These are phyloP conservation scores for Babesia caballi DNA, from an alignment of 169 alveolate genomes.

Conservation along the genomic window DNA sequence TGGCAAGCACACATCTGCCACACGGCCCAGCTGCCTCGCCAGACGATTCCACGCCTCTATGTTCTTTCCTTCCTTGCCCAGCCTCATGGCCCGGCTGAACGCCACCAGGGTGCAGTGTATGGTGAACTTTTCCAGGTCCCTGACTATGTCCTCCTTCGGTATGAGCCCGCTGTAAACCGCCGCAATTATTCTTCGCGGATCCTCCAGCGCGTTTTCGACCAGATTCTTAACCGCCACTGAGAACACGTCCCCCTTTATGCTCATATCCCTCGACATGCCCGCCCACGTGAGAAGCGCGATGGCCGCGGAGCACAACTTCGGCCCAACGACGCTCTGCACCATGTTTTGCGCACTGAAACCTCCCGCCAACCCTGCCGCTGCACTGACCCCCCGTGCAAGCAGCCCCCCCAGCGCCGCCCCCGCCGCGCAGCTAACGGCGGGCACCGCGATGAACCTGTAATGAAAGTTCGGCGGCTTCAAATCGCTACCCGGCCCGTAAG, in stretches of 20 bases:
- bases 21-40: conserved; percentile 17
- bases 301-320: conserved; percentile 9
- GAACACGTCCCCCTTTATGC: conserved; percentile 21
- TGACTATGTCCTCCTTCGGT: conserved; percentile 7
- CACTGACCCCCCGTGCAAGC: not conserved
- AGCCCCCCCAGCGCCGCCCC: conserved; percentile 27
- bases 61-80: not conserved
- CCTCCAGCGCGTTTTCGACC: conserved; percentile 8
- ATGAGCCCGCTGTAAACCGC: conserved; percentile 28
- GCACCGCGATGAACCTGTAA: conserved; percentile 10
- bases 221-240: conserved; percentile 14
- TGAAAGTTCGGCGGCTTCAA: conserved; percentile 7
- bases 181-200: not conserved
- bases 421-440: conserved; percentile 26
- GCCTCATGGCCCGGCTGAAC: conserved; percentile 10
- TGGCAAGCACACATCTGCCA: conserved; percentile 36
- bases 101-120: conserved; percentile 6
- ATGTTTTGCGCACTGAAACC: not conserved
- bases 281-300: conserved; percentile 12
- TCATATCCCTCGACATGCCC: conserved; percentile 27
- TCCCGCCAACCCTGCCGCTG: not conserved
- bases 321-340: not conserved
- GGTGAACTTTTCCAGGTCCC: conserved; percentile 1
- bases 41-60: conserved; percentile 21
- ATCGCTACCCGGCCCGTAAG: conserved; percentile 23